Base-by-base conservation (phyloP, 345 rosid genomes). In the Crucihimalaya himalaica region DNA sequence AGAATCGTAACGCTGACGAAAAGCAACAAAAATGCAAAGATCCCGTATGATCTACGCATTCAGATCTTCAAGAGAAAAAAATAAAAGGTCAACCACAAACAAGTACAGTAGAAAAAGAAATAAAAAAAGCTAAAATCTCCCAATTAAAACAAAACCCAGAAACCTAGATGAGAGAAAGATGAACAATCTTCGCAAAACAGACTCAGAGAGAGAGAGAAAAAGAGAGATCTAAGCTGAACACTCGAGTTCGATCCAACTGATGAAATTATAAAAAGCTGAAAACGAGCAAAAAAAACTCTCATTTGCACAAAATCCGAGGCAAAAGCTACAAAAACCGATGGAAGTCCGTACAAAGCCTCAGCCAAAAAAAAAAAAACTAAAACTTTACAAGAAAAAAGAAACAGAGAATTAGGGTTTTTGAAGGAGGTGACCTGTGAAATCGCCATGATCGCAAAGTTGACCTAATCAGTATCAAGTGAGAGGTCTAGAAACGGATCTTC, bases 371-470 rank as follows among this genome's bases (percentile, higher is more conserved):
- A 42, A 43, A 43, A 8, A 3, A 8, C 8, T n/a, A 2, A 13
- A 39, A 39, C 2, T 8, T 9, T 34, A 8, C 0, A 34, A 34
- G 11, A 34, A 8, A 42, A 4, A 8, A 35, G 39, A 37, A 74
- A 25, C 57, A 63, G 21, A 66, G 67, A 52, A 76, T 73, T 72
- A 83, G 85, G 80, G 86, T 77, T 84, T 64, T 40, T 51, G 18
- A 2, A 40, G 20, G n/a, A 64, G 27, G 58, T 71, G 14, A 77
- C 81, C 81, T 58, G 50, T 9, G 72, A 63, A 70, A 70, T 63
- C 71, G 54, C 46, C 47, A 50, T 46, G 72, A 77, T 65, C 68
- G 56, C 18, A 40, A 37, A 65, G 66, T 64, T 57, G 63, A 40
- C 71, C 66, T 57, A 47, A 29, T 13, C 0, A n/a, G 0, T 59